Percentiles rank a stretch among this genome's conserved stretches.
These are phyloP conservation scores for Leishmania major DNA, from an alignment of 208 protist genomes.

Conservation along the genomic window DNA sequence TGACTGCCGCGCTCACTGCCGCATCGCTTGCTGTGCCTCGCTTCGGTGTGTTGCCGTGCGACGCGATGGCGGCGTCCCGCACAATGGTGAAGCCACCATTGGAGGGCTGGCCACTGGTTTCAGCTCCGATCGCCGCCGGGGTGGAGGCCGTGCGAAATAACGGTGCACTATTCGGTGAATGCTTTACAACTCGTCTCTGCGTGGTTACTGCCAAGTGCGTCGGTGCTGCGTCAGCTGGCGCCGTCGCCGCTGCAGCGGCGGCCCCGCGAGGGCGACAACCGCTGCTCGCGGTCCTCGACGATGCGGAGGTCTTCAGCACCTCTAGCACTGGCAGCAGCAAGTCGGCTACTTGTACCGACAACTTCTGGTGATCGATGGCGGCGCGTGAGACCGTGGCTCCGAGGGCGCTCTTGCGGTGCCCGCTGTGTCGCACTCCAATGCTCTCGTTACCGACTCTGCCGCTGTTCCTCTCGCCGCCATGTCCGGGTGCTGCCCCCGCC, in stretches of 20 bases:
- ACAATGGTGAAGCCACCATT: not conserved
- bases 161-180: constrained; percentile 8
- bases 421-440: constrained; percentile 20
- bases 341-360: constrained; percentile 23
- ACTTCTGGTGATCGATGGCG: constrained; percentile 27
- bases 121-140: constrained; percentile 5
- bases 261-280: not conserved
- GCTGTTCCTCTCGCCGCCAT: not conserved
- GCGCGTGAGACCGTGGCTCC: constrained; percentile 26
- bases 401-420: constrained; percentile 26
- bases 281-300: not conserved
- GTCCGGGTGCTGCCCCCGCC: not conserved
- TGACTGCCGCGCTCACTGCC: not conserved
- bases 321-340: constrained; percentile 23
- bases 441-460: not conserved
- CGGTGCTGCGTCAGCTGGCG: not conserved
- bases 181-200: constrained; percentile 25
- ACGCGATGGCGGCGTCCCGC: not conserved
- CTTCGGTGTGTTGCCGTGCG: constrained; percentile 14
- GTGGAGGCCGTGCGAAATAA: constrained; percentile 27
- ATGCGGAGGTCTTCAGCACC: not conserved
- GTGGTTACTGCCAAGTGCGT: not conserved
- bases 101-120: not conserved
- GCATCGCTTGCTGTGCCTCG: not conserved
- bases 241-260: not conserved